Percentiles rank a stretch among this genome's conserved stretches.
These are phyloP conservation scores for Falciphora oryzae DNA, from an alignment of 2,329 filamentous ascomycete genomes.

Conservation along the genomic window DNA sequence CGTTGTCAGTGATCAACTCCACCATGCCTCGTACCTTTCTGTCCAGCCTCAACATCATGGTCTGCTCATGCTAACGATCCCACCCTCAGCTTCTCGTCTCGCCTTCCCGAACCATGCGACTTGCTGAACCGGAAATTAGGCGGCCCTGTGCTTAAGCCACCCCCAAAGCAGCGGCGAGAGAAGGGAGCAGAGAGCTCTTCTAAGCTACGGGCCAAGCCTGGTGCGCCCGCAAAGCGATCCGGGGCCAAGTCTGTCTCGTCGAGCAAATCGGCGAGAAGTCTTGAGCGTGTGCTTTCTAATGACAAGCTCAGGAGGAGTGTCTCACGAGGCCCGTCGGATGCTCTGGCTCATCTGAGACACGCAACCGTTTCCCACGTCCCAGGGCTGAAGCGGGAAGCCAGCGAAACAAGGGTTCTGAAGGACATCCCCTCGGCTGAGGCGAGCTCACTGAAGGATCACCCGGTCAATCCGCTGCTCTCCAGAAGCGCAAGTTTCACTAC, in stretches of 20 bases:
- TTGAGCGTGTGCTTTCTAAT: constrained; percentile 58
- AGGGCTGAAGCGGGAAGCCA: constrained; percentile 62
- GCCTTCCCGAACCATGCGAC: constrained; percentile 66
- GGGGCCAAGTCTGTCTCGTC: constrained; percentile 35
- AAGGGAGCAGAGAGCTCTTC: constrained; percentile 30
- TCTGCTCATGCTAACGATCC: not conserved
- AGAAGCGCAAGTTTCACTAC: constrained; percentile 42
- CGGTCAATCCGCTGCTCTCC: constrained; percentile 26
- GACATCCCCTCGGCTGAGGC: constrained; percentile 33
- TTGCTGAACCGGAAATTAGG: constrained; percentile 71
- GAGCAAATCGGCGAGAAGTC: constrained; percentile 39
- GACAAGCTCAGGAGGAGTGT: constrained; percentile 51
- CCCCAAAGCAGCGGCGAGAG: constrained; percentile 30
- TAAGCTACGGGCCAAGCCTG: constrained; percentile 39
- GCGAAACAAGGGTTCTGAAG: constrained; percentile 44
- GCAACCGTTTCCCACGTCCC: constrained; percentile 57
- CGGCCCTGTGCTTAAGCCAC: constrained; percentile 57
- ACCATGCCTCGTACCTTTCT: not conserved
- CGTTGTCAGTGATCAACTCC: constrained; percentile 54
- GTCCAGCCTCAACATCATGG: not conserved
- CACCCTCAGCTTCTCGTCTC: constrained; percentile 58
- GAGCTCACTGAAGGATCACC: constrained; percentile 40
- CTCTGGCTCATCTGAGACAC: constrained; percentile 61
- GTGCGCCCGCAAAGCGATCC: constrained; percentile 44
- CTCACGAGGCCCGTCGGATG: constrained; percentile 50